phyloP scores from a whole-genome alignment of 169 alveolate genomes.

The Eimeria acervulina region DNA sequence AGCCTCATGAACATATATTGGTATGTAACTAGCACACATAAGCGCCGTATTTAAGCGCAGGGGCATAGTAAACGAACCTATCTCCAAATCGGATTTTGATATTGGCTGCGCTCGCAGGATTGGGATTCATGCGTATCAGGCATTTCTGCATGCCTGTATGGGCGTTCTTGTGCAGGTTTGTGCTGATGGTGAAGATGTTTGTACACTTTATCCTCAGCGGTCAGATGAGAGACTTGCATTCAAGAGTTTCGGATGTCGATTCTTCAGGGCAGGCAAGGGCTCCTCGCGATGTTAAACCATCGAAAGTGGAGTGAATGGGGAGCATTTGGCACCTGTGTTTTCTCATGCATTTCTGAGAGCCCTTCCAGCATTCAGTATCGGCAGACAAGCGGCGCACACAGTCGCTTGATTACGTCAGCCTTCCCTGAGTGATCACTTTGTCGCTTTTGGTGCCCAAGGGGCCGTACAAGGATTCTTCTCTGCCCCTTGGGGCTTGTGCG shows the following conservation, averaged over 20 bases:
- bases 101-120: not conserved
- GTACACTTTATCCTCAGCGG: constrained; percentile 88
- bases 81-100: too few species aligned
- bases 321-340: not conserved
- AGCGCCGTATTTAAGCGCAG: not conserved
- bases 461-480: constrained; percentile 26
- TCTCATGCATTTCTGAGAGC: not conserved
- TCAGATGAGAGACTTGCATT: constrained; percentile 86
- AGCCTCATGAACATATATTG: constrained; percentile 88
- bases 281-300: constrained; percentile 12
- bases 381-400: not conserved
- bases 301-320: not conserved
- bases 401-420: constrained; percentile 19
- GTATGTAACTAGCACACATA: constrained; percentile 21
- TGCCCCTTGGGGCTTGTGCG: constrained; percentile 42
- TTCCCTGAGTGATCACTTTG: not conserved
- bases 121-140: not conserved
- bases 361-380: not conserved
- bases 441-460: constrained; percentile 12
- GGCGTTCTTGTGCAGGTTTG: constrained; percentile 79
- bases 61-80: not conserved
- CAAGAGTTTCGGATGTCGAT: constrained; percentile 87
- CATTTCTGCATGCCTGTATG: constrained; percentile 15
- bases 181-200: constrained; percentile 88
- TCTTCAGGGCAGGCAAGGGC: constrained; percentile 53